Evolutionary conservation across 192 early-diverging fungal species (phyloP).

Genomic region (Haplosporangium gracile): DNA sequence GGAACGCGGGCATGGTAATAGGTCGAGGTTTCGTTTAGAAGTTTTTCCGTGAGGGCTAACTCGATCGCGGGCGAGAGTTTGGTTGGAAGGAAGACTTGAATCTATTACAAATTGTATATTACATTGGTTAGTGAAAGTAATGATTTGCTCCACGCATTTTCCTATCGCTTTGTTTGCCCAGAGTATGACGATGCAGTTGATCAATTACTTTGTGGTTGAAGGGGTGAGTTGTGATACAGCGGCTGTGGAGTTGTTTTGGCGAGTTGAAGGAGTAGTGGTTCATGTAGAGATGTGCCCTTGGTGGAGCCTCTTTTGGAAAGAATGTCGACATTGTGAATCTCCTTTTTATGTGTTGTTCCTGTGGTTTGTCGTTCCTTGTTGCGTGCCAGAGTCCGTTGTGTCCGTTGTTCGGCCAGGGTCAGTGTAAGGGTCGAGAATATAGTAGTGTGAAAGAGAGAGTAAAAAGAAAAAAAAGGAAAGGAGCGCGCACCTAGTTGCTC

Average conservation of each 20-base stretch:
- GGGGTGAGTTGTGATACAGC: constrained; percentile 47
- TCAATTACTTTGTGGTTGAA: constrained; percentile 53
- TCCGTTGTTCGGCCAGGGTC: not conserved
- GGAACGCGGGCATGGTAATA: constrained; percentile 43
- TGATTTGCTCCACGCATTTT: not conserved
- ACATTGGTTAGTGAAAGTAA: not conserved
- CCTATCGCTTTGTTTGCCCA: not conserved
- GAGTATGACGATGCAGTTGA: not conserved
- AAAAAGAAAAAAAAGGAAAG: too few species aligned
- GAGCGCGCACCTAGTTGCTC: not conserved
- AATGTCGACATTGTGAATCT: constrained; percentile 35
- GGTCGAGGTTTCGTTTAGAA: not conserved
- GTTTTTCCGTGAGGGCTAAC: constrained; percentile 1
- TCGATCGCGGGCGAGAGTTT: not conserved
- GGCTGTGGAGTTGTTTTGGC: constrained; percentile 39
- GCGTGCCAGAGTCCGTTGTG: not conserved
- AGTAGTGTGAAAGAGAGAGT: not conserved
- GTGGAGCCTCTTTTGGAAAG: constrained; percentile 36
- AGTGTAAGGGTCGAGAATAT: not conserved
- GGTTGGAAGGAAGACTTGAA: constrained; percentile 37
- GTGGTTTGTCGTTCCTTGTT: not conserved
- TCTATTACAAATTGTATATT: not conserved
- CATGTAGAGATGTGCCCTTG: constrained; percentile 44
- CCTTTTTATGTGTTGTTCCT: not conserved
- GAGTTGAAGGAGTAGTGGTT: constrained; percentile 50